Evolutionary conservation across 257 asterid genomes (phyloP).

Genomic region (Solanum verrucosum): DNA sequence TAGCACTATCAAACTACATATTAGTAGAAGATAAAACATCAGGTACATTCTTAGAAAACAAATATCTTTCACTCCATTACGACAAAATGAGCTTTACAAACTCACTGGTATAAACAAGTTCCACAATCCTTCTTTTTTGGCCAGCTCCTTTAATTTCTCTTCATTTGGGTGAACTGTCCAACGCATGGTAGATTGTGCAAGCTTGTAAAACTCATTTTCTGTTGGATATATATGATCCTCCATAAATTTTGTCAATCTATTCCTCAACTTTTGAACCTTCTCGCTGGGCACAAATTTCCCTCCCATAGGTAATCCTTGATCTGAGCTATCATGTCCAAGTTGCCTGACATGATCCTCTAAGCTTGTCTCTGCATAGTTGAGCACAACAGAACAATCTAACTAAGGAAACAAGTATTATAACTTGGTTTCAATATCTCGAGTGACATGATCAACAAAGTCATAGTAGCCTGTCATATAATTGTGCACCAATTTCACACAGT

Average conservation of each 20-base stretch:
- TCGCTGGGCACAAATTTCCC: constrained; percentile 65
- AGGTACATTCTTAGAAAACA: background rate
- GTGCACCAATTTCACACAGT: background rate
- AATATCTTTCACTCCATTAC: background rate
- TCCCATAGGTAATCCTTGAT: constrained; percentile 20
- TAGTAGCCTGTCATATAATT: background rate
- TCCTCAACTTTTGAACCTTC: constrained; percentile 60
- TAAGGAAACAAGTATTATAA: background rate
- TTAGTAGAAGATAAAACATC: background rate
- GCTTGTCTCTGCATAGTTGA: constrained; percentile 21
- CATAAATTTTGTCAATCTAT: constrained; percentile 62
- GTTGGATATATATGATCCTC: constrained; percentile 74
- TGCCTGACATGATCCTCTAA: constrained; percentile 22
- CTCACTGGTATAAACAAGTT: constrained; percentile 91
- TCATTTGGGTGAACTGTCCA: constrained; percentile 89
- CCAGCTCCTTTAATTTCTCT: constrained; percentile 84
- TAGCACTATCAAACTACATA: constrained; percentile 87
- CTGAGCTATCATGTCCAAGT: constrained; percentile 19
- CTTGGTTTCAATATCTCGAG: background rate
- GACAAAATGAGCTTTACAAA: background rate
- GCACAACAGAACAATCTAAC: background rate
- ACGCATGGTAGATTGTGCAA: constrained; percentile 59
- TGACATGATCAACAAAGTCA: background rate
- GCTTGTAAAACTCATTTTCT: constrained; percentile 73
- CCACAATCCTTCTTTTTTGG: constrained; percentile 79